Evolutionary conservation across 257 asterid genomes (phyloP).

Genomic region (Solanum medicagineum): DNA sequence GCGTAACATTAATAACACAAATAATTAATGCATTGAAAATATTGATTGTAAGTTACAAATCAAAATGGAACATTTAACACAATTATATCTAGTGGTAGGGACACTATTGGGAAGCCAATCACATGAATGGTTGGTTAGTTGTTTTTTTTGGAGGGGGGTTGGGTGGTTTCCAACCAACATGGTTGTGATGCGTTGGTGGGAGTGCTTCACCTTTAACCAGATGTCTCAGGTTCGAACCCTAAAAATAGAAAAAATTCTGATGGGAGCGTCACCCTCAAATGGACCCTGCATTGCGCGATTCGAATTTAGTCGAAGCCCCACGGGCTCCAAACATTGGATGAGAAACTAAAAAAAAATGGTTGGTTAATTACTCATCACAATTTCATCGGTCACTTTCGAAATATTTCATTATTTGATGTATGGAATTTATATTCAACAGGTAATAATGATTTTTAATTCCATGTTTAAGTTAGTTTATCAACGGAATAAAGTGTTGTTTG

Average conservation of each 20-base stretch:
- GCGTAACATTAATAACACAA: background rate
- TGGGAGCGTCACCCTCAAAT: too few relatives aligned
- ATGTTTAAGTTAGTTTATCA: background rate
- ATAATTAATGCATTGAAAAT: background rate
- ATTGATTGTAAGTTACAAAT: background rate
- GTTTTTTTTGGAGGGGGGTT: too few relatives aligned
- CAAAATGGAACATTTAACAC: background rate
- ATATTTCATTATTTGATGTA: background rate
- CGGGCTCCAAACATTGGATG: fast-evolving
- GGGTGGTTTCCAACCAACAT: fast-evolving
- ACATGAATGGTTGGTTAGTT: background rate
- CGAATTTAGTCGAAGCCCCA: too few relatives aligned
- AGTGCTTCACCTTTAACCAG: too few relatives aligned
- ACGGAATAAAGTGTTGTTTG: background rate
- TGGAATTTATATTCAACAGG: background rate
- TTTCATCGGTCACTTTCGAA: background rate
- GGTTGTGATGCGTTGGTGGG: too few relatives aligned
- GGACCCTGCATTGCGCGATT: too few relatives aligned
- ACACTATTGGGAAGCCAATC: background rate
- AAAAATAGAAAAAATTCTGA: too few relatives aligned
- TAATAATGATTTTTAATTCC: background rate
- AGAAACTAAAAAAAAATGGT: background rate
- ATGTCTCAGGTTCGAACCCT: too few relatives aligned
- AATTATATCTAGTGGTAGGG: background rate
- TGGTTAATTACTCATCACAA: background rate